phyloP scores from a whole-genome alignment of 2,329 filamentous ascomycete genomes.

The Mollisia scopiformis region DNA sequence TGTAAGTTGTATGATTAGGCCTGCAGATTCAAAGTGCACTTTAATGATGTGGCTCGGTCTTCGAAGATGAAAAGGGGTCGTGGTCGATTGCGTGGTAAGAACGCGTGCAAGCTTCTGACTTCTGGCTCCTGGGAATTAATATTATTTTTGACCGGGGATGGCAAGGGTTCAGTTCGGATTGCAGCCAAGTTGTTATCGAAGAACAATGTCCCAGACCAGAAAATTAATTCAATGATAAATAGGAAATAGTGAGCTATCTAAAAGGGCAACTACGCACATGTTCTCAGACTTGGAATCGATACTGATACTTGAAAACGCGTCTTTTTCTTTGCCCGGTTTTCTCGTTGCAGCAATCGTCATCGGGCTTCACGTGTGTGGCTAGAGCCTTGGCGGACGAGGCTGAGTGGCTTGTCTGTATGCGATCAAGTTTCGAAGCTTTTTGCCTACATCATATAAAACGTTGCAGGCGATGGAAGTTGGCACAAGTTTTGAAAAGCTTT shows the following conservation, averaged over 20 bases:
- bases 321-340: not conserved
- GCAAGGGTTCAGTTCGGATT: constrained; percentile 1
- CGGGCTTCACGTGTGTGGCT: not conserved
- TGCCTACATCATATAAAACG: no score
- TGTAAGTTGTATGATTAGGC: not conserved
- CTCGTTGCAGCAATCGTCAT: not conserved
- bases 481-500: not conserved
- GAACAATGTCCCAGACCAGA: not conserved
- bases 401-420: not conserved
- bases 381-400: constrained; percentile 1
- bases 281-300: not conserved
- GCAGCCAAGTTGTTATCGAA: not conserved
- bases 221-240: not conserved
- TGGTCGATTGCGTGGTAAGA: not conserved
- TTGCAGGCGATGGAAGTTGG: not conserved
- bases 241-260: not conserved
- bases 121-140: not conserved
- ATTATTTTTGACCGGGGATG: constrained; percentile 6
- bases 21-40: not conserved
- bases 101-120: not conserved
- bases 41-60: not conserved
- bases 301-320: not conserved
- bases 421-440: no score
- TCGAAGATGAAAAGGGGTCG: not conserved
- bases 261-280: not conserved